Evolutionary conservation across 192 early-diverging fungal species (phyloP).

Genomic region (Coemansia sp.): DNA sequence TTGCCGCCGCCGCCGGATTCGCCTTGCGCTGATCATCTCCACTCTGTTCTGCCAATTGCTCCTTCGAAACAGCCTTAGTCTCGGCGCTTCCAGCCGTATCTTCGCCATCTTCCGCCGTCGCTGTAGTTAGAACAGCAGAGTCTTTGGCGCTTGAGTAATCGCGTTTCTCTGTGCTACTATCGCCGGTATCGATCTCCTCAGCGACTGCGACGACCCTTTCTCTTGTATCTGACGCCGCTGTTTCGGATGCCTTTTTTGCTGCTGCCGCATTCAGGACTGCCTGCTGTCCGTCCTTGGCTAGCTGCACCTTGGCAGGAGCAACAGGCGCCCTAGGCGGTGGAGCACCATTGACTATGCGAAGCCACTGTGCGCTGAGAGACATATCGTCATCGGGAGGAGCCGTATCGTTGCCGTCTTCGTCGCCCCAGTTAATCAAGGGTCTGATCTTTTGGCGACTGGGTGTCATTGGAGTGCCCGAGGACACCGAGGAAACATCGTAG

Average conservation of each 20-base stretch:
- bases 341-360: constrained; percentile 41
- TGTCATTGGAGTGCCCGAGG: constrained; percentile 16
- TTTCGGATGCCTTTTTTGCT: no score
- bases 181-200: not conserved
- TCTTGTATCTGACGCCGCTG: not conserved
- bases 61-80: not conserved
- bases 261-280: no score
- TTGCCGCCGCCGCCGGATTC: not conserved
- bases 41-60: not conserved
- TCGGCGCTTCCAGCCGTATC: not conserved
- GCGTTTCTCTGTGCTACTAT: not conserved
- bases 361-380: constrained; percentile 50
- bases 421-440: constrained; percentile 40
- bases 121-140: not conserved
- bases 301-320: not conserved
- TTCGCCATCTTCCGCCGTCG: not conserved
- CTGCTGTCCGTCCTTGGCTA: not conserved
- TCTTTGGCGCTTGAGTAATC: not conserved
- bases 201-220: not conserved
- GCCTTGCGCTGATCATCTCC: not conserved
- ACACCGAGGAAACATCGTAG: constrained; percentile 19
- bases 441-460: constrained; percentile 30
- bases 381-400: constrained; percentile 23
- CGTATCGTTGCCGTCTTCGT: constrained; percentile 17
- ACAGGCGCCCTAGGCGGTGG: constrained; percentile 28